A percentile compares a stretch with the other conserved stretches of the same genome.
Conservation (phyloP, 116 monocot species). For the Dioscorea cayenensis region DNA sequence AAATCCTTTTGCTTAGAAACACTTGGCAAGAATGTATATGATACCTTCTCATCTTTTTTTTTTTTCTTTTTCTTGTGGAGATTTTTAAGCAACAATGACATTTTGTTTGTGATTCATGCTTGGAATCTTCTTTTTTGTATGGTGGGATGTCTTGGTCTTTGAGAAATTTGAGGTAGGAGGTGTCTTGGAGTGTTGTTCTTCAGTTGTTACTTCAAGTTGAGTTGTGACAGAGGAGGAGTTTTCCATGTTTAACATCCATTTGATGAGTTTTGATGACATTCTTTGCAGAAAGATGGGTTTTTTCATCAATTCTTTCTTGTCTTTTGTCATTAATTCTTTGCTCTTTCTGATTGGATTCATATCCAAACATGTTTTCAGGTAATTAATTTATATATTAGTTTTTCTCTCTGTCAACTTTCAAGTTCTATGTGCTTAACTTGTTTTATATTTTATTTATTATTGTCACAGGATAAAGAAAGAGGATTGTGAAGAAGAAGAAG, state of each 20-base stretch:
- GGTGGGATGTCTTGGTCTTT: conserved; percentile 14
- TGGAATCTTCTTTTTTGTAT: not conserved
- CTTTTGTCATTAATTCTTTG: conserved; percentile 16
- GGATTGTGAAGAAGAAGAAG: not conserved
- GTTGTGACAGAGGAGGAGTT: conserved; percentile 4
- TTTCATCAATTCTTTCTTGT: conserved; percentile 18
- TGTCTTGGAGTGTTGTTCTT: not conserved
- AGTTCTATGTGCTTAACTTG: not conserved
- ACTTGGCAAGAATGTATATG: not conserved
- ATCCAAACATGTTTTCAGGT: conserved; percentile 37
- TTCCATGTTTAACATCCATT: conserved; percentile 5
- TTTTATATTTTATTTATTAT: not conserved
- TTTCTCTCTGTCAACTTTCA: not conserved
- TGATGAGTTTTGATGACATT: not conserved
- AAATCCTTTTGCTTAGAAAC: not conserved
- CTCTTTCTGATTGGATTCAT: conserved; percentile 27
- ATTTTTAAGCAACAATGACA: conserved; percentile 13
- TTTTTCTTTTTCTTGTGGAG: too few species aligned
- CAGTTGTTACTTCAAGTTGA: conserved; percentile 8
- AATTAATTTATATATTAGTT: not conserved
- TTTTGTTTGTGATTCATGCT: not conserved
- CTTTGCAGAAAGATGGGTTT: conserved; percentile 18
- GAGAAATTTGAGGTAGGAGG: not conserved
- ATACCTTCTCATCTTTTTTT: too few species aligned
- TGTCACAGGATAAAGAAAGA: conserved; percentile 7